Percentiles rank a stretch among this genome's conserved stretches.
Conservation (phyloP, 179 eudicot genomes). For the Dionaea muscipula region DNA sequence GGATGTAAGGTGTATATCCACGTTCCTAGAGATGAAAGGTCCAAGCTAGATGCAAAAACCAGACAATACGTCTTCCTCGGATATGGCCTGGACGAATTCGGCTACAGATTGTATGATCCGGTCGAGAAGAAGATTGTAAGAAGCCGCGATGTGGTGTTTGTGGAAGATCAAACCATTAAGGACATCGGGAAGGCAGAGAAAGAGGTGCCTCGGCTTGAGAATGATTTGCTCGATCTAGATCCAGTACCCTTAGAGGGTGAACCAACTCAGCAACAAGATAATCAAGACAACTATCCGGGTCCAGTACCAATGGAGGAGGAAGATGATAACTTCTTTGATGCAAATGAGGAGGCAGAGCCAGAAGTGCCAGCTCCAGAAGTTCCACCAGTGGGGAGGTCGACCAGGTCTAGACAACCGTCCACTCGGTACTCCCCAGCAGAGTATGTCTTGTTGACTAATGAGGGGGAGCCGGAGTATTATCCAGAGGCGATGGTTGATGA, state of each 20-base stretch:
- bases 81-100: too few relatives aligned
- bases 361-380: background rate
- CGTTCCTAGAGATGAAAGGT: too few relatives aligned
- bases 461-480: conserved; percentile 11
- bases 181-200: conserved; percentile 1
- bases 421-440: conserved; percentile 2
- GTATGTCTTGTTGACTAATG: conserved; percentile 8
- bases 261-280: too few relatives aligned
- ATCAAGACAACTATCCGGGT: background rate
- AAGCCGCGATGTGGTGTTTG: too few relatives aligned
- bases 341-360: background rate
- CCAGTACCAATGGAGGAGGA: background rate
- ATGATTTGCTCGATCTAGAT: conserved; percentile 9
- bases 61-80: too few relatives aligned
- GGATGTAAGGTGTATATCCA: too few relatives aligned
- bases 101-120: conserved; percentile 10
- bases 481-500: conserved; percentile 10
- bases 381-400: background rate
- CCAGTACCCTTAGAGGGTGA: too few relatives aligned
- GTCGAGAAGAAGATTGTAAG: conserved; percentile 6
- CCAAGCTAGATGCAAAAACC: too few relatives aligned
- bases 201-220: background rate
- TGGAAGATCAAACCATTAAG: conserved; percentile 2
- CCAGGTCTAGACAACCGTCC: background rate
- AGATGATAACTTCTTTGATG: background rate